phyloP scores from a whole-genome alignment of 2,329 filamentous ascomycete genomes.

The Cladosporium sp. region DNA sequence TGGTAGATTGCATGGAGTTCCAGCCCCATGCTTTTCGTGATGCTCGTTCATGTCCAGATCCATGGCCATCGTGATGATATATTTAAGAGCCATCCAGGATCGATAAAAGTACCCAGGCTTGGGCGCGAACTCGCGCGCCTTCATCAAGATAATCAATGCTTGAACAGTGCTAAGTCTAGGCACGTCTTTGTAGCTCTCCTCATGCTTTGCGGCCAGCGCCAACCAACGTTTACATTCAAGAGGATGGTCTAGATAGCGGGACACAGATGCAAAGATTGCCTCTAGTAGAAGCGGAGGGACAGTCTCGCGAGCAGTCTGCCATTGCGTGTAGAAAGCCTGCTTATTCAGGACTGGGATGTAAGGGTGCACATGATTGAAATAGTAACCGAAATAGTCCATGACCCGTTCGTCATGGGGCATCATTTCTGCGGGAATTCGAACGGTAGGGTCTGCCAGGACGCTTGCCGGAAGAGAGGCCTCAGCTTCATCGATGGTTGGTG shows the following conservation, averaged over 20 bases:
- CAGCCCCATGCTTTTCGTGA: constrained; percentile 67
- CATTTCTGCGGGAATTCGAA: constrained; percentile 84
- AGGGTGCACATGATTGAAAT: constrained; percentile 84
- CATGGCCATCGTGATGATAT: constrained; percentile 87
- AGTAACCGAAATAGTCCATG: constrained; percentile 81
- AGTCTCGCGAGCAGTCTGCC: constrained; percentile 73
- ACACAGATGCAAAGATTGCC: constrained; percentile 84
- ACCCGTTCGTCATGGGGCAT: constrained; percentile 86
- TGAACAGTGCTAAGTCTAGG: constrained; percentile 88
- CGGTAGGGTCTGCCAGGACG: constrained; percentile 65
- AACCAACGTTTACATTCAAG: constrained; percentile 89
- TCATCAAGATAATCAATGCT: constrained; percentile 78
- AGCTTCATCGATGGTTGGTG: constrained; percentile 58
- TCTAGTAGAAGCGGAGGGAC: constrained; percentile 88
- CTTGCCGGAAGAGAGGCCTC: constrained; percentile 66
- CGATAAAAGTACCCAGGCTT: constrained; percentile 94
- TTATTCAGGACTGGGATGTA: constrained; percentile 89
- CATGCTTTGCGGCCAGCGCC: constrained; percentile 80
- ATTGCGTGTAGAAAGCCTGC: constrained; percentile 78
- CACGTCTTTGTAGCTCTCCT: constrained; percentile 89
- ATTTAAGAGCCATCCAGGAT: constrained; percentile 94
- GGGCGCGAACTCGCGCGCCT: constrained; percentile 85
- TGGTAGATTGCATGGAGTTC: constrained; percentile 60
- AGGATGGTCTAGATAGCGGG: constrained; percentile 75
- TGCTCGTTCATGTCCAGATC: constrained; percentile 88